Conservation (phyloP, 2,329 filamentous ascomycete species). For the Ophiostoma novo-ulmi region DNA sequence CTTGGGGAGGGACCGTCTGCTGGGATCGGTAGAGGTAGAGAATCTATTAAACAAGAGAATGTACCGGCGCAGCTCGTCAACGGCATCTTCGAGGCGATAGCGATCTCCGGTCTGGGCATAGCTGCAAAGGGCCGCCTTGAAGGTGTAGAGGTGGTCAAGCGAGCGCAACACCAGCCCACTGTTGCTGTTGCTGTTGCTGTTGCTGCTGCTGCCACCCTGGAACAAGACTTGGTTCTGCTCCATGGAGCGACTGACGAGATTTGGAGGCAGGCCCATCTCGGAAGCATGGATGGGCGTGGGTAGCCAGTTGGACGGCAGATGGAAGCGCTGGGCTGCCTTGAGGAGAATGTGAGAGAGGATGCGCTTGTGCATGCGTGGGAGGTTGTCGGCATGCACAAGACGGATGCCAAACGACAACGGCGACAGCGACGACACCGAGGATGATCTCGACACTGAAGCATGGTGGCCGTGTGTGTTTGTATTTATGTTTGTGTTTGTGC, state of each 20-base stretch:
- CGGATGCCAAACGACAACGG: constrained; percentile 42
- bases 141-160: constrained; percentile 59
- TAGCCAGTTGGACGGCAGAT: constrained; percentile 43
- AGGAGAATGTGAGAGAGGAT: constrained; percentile 45
- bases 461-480: background rate
- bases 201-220: constrained; percentile 46
- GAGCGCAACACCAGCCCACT: constrained; percentile 49
- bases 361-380: constrained; percentile 46
- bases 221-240: constrained; percentile 58
- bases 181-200: too few relatives aligned
- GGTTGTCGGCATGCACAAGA: constrained; percentile 45
- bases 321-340: constrained; percentile 50
- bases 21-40: background rate
- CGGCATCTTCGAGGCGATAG: constrained; percentile 52
- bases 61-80: constrained; percentile 58
- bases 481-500: background rate
- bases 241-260: constrained; percentile 53
- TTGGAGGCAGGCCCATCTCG: constrained; percentile 43
- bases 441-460: background rate
- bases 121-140: constrained; percentile 56
- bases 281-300: constrained; percentile 41
- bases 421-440: constrained; percentile 31
- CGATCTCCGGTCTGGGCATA: constrained; percentile 47
- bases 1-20: constrained; percentile 45
- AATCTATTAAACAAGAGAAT: constrained; percentile 40